Conservation (phyloP, 2,329 filamentous ascomycete species). For the Alternaria novae-zelandiae region DNA sequence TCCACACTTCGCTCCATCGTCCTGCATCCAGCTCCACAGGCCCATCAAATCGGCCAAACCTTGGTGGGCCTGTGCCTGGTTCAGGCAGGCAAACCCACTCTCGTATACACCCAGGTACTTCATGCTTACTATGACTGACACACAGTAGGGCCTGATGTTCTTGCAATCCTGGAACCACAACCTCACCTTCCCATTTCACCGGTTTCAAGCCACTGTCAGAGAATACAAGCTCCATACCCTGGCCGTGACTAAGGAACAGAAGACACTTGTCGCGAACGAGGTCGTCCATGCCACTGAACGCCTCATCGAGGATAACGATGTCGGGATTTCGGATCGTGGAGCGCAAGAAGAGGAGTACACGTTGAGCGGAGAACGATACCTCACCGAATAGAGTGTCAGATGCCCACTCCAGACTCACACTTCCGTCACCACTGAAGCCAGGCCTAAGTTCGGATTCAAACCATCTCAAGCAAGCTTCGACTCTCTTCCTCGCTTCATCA, state of each 20-base stretch:
- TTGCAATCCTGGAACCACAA: conserved; percentile 67
- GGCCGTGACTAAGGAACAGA: conserved; percentile 69
- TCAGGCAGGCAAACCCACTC: conserved; percentile 89
- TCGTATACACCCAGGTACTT: conserved; percentile 82
- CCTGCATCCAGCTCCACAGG: conserved; percentile 64
- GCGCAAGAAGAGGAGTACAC: conserved; percentile 79
- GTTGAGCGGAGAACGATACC: conserved; percentile 80
- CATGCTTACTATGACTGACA: conserved; percentile 88
- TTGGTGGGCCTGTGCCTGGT: conserved; percentile 68
- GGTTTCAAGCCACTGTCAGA: conserved; percentile 40
- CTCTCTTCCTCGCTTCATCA: conserved; percentile 60
- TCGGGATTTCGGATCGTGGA: conserved; percentile 55
- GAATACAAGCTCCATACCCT: conserved; percentile 45
- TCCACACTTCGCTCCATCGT: conserved; percentile 67
- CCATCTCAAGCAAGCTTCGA: conserved; percentile 75
- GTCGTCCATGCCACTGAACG: conserved; percentile 59
- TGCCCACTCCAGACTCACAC: conserved; percentile 66
- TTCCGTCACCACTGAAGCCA: conserved; percentile 8
- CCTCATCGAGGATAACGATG: conserved; percentile 59
- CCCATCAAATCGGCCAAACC: conserved; percentile 69
- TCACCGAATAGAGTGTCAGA: conserved; percentile 72
- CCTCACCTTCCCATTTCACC: conserved; percentile 56
- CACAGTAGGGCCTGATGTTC: conserved; percentile 83
- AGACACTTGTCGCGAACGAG: conserved; percentile 83
- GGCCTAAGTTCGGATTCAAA: conserved; percentile 82